Evolutionary conservation across 2,329 filamentous ascomycete genomes (phyloP).

Genomic region (Epichloe gansuensis): DNA sequence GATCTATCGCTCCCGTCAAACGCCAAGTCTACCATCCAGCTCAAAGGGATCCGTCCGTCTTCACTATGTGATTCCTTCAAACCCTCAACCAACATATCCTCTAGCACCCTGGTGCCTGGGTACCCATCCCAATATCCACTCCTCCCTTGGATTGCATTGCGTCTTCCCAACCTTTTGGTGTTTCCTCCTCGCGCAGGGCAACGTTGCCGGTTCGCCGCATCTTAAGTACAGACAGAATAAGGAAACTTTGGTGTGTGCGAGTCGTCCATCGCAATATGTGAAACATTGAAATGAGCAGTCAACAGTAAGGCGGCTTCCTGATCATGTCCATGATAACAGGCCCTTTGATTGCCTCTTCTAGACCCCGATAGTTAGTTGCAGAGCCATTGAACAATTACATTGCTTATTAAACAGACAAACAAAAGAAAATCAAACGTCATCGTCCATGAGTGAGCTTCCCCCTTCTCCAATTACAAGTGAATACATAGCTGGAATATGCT

Average conservation of each 20-base stretch:
- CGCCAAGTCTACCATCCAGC: not conserved
- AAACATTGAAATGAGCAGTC: not conserved
- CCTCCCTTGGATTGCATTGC: not conserved
- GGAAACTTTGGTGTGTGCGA: not conserved
- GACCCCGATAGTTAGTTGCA: not conserved
- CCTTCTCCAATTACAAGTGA: not conserved
- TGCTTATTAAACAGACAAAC: not conserved
- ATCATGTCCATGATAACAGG: not conserved
- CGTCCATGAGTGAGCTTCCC: not conserved
- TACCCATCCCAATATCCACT: not conserved
- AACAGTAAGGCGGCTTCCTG: not conserved
- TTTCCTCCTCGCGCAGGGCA: not conserved
- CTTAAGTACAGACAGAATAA: not conserved
- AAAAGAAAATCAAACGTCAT: not conserved
- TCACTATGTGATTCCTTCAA: not conserved
- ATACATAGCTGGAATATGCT: not conserved
- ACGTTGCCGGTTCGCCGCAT: not conserved
- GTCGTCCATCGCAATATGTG: not conserved
- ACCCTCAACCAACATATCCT: too few species aligned
- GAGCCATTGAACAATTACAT: not conserved
- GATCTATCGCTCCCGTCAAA: slow-evolving; percentile 1
- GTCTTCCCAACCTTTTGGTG: not conserved
- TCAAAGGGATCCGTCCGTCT: not conserved
- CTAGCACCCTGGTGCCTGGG: not conserved
- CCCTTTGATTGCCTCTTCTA: not conserved